Evolutionary conservation across 2,329 filamentous ascomycete species (phyloP).

Genomic region (Cercospora zeae-maydis): DNA sequence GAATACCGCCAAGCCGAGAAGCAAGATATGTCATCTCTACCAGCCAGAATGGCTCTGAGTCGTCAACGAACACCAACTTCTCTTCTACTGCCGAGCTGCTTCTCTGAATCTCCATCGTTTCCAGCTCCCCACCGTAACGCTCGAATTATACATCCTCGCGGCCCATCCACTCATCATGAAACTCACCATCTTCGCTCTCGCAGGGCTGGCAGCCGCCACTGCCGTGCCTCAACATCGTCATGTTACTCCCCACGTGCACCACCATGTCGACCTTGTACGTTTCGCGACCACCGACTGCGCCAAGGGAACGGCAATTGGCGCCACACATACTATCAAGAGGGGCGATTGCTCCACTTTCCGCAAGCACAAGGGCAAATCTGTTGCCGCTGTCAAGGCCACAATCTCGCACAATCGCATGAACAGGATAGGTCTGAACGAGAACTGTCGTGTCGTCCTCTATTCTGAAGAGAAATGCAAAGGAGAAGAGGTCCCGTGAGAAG

Average conservation of each 20-base stretch:
- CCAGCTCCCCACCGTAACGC: background rate
- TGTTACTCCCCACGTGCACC: background rate
- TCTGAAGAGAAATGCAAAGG: background rate
- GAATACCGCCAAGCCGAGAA: background rate
- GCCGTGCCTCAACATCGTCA: background rate
- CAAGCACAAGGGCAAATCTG: background rate
- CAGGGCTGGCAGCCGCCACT: background rate
- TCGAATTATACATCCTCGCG: background rate
- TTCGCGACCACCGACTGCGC: background rate
- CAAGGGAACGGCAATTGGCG: background rate
- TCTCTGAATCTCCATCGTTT: background rate
- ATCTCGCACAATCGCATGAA: background rate
- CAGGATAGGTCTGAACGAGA: background rate
- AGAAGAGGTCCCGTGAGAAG: background rate
- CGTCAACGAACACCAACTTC: background rate
- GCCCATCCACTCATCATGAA: background rate
- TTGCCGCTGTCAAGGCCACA: background rate
- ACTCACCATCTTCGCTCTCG: background rate
- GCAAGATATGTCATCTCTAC: background rate
- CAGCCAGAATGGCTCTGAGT: background rate
- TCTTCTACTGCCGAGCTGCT: background rate
- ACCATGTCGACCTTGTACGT: slow-evolving; percentile 4
- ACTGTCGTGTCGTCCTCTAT: slow-evolving; percentile 6
- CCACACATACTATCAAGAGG: background rate
- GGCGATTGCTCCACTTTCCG: background rate